Evolutionary conservation across 2,329 filamentous ascomycete genomes (phyloP).

Genomic region (Drechslerella stenobrocha): DNA sequence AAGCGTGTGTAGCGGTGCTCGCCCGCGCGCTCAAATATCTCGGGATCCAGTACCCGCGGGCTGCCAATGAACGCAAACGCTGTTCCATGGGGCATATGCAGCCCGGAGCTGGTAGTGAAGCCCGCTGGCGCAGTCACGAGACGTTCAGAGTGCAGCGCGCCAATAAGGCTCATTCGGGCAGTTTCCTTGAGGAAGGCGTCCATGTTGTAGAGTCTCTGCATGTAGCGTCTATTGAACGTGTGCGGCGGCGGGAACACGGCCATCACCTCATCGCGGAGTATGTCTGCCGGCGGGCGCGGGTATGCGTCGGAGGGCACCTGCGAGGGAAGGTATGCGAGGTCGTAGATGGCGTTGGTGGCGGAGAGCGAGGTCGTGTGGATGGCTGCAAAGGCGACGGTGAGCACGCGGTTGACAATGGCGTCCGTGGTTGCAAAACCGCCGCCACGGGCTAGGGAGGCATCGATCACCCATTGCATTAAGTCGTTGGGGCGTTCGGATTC

Average conservation of each 20-base stretch:
- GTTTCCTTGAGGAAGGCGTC: slow-evolving; percentile 46
- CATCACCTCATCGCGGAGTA: slow-evolving; percentile 40
- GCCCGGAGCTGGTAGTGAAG: slow-evolving; percentile 18
- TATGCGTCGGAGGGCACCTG: slow-evolving; percentile 16
- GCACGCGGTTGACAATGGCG: slow-evolving; percentile 26
- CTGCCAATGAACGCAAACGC: slow-evolving; percentile 24
- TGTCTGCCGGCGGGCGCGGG: slow-evolving; percentile 16
- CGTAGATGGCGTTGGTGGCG: slow-evolving; percentile 39
- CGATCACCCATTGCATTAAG: slow-evolving; percentile 46
- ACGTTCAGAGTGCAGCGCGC: slow-evolving; percentile 28
- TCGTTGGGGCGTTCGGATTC: slow-evolving; percentile 46
- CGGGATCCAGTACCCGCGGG: slow-evolving; percentile 16
- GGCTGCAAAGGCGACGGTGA: slow-evolving; percentile 44
- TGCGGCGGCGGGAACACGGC: slow-evolving; percentile 43
- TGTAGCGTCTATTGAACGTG: slow-evolving; percentile 41
- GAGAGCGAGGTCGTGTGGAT: slow-evolving; percentile 47
- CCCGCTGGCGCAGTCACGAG: slow-evolving; percentile 29
- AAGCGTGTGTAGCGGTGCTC: slow-evolving; percentile 37
- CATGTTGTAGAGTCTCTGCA: slow-evolving; percentile 42
- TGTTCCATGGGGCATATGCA: slow-evolving; percentile 19
- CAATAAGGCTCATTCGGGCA: slow-evolving; percentile 19
- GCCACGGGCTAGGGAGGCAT: slow-evolving; percentile 38
- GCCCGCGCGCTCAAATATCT: slow-evolving; percentile 27
- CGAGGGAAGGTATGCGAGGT: slow-evolving; percentile 27
- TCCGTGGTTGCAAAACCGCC: slow-evolving; percentile 30